These are phyloP conservation scores for Erysiphe pisi DNA, from an alignment of 2,329 filamentous ascomycete species.

Conservation along the genomic window DNA sequence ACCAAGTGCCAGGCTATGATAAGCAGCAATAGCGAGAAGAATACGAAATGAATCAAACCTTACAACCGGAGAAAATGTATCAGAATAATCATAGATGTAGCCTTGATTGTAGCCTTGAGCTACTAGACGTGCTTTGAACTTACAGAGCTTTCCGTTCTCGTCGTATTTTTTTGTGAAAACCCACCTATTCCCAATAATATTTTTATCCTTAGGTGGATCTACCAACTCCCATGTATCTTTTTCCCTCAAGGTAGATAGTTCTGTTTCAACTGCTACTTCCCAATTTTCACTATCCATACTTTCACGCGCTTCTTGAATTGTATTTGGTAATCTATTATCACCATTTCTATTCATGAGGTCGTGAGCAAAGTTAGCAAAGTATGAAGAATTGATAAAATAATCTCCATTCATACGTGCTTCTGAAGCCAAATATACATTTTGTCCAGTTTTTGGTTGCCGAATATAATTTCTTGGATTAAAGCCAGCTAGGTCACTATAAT, in stretches of 20 bases:
- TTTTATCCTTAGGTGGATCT: slow-evolving; percentile 16
- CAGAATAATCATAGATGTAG: too few relatives aligned
- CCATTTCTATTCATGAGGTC: background rate
- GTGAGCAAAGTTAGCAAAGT: background rate
- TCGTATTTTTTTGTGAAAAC: slow-evolving; percentile 33
- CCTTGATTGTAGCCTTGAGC: slow-evolving; percentile 32
- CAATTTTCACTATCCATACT: too few relatives aligned
- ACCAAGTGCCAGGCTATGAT: background rate
- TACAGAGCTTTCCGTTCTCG: slow-evolving; percentile 32
- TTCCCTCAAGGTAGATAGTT: slow-evolving; percentile 11
- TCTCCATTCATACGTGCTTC: background rate
- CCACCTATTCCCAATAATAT: background rate
- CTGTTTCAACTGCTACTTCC: background rate
- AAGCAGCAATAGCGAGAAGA: slow-evolving; percentile 16
- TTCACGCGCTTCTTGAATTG: too few relatives aligned
- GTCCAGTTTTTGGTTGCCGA: background rate
- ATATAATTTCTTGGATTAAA: background rate
- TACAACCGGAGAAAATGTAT: slow-evolving; percentile 14
- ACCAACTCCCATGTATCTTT: slow-evolving; percentile 22
- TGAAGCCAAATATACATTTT: too few relatives aligned
- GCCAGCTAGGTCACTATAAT: slow-evolving; percentile 10
- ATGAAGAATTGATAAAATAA: background rate
- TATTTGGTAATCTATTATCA: slow-evolving; percentile 12
- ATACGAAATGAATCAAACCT: slow-evolving; percentile 4
- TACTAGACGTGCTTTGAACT: slow-evolving; percentile 32